A percentile compares a stretch with the other conserved stretches of the same genome.
phyloP scores from a whole-genome alignment of 352 stramenopile genomes.

The Halophytophthora batemanensis region DNA sequence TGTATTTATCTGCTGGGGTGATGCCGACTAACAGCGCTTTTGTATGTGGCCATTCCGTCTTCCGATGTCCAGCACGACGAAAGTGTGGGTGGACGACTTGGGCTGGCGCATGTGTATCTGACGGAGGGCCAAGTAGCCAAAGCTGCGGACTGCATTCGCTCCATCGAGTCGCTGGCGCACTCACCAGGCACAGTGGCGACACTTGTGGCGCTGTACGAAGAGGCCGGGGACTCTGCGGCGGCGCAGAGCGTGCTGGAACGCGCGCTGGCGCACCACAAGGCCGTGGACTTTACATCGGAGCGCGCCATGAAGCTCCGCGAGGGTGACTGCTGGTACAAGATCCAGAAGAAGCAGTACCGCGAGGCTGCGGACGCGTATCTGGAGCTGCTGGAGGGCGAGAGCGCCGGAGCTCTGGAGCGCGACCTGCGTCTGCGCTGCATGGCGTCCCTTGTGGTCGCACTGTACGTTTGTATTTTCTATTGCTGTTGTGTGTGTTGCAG shows the following conservation, averaged over 20 bases:
- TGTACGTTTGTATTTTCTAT: constrained; percentile 39
- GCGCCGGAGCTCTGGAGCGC: constrained; percentile 51
- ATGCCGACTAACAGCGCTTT: not conserved
- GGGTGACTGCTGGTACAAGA: constrained; percentile 75
- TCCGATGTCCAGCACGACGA: constrained; percentile 30
- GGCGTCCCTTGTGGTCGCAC: constrained; percentile 66
- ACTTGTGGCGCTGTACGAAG: constrained; percentile 71
- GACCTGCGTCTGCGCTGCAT: constrained; percentile 74
- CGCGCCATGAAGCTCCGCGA: constrained; percentile 72
- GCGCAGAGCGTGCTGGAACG: constrained; percentile 50
- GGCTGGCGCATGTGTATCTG: constrained; percentile 67
- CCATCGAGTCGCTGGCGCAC: constrained; percentile 60
- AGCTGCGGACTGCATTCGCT: constrained; percentile 57
- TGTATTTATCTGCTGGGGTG: not conserved
- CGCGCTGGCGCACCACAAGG: constrained; percentile 51
- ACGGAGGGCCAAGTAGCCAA: constrained; percentile 45
- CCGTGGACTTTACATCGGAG: constrained; percentile 49
- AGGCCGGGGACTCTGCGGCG: constrained; percentile 44
- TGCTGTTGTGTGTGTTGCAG: constrained; percentile 4
- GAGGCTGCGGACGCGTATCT: constrained; percentile 60
- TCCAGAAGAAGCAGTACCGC: constrained; percentile 75
- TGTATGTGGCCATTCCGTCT: constrained; percentile 7
- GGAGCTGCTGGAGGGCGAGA: constrained; percentile 66
- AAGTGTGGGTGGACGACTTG: constrained; percentile 60
- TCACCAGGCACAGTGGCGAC: constrained; percentile 77